Evolutionary conservation across 2,329 filamentous ascomycete genomes (phyloP).

Genomic region (Onygenales sp.): DNA sequence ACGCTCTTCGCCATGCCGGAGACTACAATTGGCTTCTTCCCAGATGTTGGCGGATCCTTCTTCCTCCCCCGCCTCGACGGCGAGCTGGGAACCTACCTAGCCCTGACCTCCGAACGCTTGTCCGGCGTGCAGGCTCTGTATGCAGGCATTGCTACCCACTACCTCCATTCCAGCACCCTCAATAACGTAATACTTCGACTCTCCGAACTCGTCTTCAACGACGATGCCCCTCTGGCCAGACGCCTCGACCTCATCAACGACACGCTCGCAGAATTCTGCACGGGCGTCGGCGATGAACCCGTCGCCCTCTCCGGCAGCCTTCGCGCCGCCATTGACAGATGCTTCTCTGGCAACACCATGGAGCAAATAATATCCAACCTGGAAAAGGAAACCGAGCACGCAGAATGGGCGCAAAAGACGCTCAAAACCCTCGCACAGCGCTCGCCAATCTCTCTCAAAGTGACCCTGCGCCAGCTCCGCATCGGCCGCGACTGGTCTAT

Average conservation of each 20-base stretch:
- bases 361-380: constrained; percentile 63
- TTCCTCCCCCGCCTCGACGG: constrained; percentile 89
- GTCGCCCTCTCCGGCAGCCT: constrained; percentile 59
- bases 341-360: constrained; percentile 60
- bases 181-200: constrained; percentile 73
- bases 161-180: constrained; percentile 82
- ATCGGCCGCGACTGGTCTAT: constrained; percentile 70
- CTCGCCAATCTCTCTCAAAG: constrained; percentile 79
- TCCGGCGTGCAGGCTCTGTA: constrained; percentile 81
- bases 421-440: constrained; percentile 63
- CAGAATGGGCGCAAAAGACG: constrained; percentile 71
- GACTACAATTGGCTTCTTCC: constrained; percentile 97
- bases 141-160: constrained; percentile 88
- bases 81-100: constrained; percentile 79
- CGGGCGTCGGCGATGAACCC: constrained; percentile 60
- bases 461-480: constrained; percentile 75
- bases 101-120: constrained; percentile 76
- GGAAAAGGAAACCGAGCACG: constrained; percentile 43
- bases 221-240: constrained; percentile 54
- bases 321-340: constrained; percentile 74
- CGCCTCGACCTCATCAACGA: constrained; percentile 67
- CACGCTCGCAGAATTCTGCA: constrained; percentile 86
- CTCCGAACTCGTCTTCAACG: constrained; percentile 79
- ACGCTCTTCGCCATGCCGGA: constrained; percentile 98
- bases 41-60: constrained; percentile 92